Percentiles rank a stretch among this genome's conserved stretches.
These are phyloP conservation scores for Cystobasidium ongulense DNA, from an alignment of 768 basidiomycete species.

Conservation along the genomic window DNA sequence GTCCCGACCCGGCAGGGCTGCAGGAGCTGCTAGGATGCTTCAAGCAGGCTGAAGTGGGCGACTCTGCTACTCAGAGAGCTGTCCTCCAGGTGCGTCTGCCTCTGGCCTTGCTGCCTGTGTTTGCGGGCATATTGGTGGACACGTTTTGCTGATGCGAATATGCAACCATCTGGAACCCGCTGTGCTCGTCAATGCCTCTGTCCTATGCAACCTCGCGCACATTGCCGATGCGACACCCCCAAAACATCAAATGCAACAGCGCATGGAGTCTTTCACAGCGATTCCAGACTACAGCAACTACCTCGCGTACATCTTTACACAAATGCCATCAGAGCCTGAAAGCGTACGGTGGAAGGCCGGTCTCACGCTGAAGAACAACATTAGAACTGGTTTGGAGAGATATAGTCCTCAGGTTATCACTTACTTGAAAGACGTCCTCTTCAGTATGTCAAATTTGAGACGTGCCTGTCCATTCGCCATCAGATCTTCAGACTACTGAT, in stretches of 20 bases:
- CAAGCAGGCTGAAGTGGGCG: conserved; percentile 57
- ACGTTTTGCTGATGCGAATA: conserved; percentile 6
- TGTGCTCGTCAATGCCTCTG: not conserved
- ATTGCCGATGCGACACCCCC: not conserved
- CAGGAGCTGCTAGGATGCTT: conserved; percentile 87
- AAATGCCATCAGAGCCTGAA: conserved; percentile 72
- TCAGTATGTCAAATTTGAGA: not conserved
- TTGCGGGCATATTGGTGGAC: not conserved
- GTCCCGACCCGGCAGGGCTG: conserved; percentile 72
- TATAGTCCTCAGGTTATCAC: conserved; percentile 56
- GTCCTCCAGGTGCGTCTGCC: conserved; percentile 19
- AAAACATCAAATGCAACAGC: conserved; percentile 49
- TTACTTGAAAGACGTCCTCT: conserved; percentile 67
- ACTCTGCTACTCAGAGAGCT: conserved; percentile 22
- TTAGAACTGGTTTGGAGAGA: conserved; percentile 63
- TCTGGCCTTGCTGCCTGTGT: not conserved
- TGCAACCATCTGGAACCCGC: not conserved
- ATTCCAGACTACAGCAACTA: conserved; percentile 74
- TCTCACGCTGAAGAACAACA: conserved; percentile 90
- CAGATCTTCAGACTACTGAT: no score
- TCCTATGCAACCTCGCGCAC: not conserved
- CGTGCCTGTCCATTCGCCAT: not conserved
- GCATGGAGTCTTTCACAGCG: conserved; percentile 76
- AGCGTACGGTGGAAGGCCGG: conserved; percentile 91
- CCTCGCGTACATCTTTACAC: conserved; percentile 81